A percentile compares a stretch with the other conserved stretches of the same genome.
phyloP scores from a whole-genome alignment of 2,329 filamentous ascomycete genomes.

The Clarireedia paspali region DNA sequence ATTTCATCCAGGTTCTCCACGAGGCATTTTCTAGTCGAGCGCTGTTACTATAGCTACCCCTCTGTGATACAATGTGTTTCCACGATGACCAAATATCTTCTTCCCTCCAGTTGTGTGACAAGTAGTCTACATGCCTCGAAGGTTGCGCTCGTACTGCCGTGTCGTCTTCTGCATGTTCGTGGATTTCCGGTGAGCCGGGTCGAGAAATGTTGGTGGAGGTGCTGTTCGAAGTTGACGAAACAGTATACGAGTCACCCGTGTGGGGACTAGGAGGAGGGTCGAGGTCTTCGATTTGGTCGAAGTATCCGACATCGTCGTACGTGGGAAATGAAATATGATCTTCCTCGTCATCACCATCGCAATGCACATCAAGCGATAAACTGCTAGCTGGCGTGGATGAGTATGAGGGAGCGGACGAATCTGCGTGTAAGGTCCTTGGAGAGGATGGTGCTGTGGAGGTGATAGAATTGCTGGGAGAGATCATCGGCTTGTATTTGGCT shows the following conservation, averaged over 20 bases:
- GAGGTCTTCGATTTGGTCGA: constrained; percentile 32
- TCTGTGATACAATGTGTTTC: constrained; percentile 74
- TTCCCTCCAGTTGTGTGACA: constrained; percentile 89
- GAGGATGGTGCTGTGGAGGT: constrained; percentile 50
- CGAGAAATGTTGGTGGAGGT: constrained; percentile 43
- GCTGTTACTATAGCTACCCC: constrained; percentile 61
- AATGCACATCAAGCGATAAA: constrained; percentile 72
- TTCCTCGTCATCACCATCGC: constrained; percentile 33
- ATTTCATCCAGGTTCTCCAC: constrained; percentile 93
- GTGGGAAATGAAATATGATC: constrained; percentile 32
- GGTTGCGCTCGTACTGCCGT: constrained; percentile 36
- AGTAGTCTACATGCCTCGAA: constrained; percentile 81
- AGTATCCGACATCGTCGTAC: constrained; percentile 28
- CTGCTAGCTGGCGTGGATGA: constrained; percentile 57
- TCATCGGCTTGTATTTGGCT: constrained; percentile 20
- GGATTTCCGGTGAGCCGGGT: constrained; percentile 16
- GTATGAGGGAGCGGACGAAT: constrained; percentile 47
- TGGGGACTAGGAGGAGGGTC: constrained; percentile 43
- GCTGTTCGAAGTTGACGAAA: constrained; percentile 55
- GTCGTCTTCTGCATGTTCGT: constrained; percentile 40
- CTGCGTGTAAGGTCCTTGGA: constrained; percentile 42
- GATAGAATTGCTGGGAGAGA: constrained; percentile 22
- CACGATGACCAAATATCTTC: constrained; percentile 97
- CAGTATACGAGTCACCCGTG: constrained; percentile 46
- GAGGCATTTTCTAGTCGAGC: constrained; percentile 82